Evolutionary conservation across 257 asterid species (phyloP).

Genomic region (Cordia subcordata): DNA sequence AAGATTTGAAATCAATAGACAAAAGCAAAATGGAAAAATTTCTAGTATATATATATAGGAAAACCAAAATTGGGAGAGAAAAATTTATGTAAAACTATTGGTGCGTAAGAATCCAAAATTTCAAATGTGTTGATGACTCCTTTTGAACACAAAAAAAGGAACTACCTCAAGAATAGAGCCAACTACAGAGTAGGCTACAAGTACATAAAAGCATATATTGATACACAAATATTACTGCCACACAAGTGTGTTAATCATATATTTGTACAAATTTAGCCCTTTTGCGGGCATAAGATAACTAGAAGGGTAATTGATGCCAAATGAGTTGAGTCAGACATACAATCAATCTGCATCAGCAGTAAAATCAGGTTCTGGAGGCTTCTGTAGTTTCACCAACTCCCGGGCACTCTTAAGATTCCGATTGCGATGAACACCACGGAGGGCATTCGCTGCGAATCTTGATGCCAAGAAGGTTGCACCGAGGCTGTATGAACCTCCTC

Average conservation of each 20-base stretch:
- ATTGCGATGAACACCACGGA: conserved; percentile 83
- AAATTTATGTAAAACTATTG: too few relatives aligned
- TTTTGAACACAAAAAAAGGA: too few relatives aligned
- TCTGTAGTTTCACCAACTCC: conserved; percentile 75
- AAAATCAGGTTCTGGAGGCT: conserved; percentile 94
- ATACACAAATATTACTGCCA: not conserved
- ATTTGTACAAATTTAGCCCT: conserved; percentile 24
- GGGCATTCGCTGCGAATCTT: conserved; percentile 79
- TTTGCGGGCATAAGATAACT: conserved; percentile 14
- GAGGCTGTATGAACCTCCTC: conserved; percentile 61
- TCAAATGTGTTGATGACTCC: too few relatives aligned
- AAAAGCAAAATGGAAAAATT: too few relatives aligned
- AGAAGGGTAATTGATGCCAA: conserved; percentile 6
- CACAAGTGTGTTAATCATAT: not conserved
- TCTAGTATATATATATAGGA: too few relatives aligned
- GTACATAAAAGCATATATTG: not conserved
- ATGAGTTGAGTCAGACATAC: conserved; percentile 7
- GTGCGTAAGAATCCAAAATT: too few relatives aligned
- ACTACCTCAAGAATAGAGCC: too few relatives aligned
- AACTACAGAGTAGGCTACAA: too few relatives aligned
- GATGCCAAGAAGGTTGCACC: conserved; percentile 86
- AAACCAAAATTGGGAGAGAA: too few relatives aligned
- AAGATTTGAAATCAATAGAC: too few relatives aligned
- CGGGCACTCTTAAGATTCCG: conserved; percentile 79
- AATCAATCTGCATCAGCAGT: conserved; percentile 76